phyloP scores from a whole-genome alignment of 2,329 filamentous ascomycete genomes.

The Emericellopsis cladophorae region DNA sequence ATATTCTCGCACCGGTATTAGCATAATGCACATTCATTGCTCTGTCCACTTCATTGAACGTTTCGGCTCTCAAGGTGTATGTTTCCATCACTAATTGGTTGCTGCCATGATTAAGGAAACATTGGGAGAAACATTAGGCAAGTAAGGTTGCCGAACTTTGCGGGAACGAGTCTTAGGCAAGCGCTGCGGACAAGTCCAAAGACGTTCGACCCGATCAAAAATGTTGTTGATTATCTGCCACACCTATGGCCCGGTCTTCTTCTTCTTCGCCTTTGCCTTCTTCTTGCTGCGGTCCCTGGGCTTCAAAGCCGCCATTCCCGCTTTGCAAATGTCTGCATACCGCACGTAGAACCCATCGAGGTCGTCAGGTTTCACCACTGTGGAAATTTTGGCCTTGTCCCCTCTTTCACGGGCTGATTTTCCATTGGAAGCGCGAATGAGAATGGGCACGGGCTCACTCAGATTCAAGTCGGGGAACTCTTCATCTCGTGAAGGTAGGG shows the following conservation, averaged over 20 bases:
- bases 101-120: too few species aligned
- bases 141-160: too few species aligned
- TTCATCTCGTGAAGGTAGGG: conserved; percentile 29
- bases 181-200: too few species aligned
- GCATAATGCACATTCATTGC: too few species aligned
- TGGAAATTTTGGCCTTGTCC: conserved; percentile 64
- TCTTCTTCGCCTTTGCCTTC: conserved; percentile 67
- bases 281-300: conserved; percentile 85
- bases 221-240: neutral
- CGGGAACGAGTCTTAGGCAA: too few species aligned
- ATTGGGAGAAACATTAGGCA: too few species aligned
- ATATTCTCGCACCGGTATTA: too few species aligned
- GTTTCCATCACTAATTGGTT: too few species aligned
- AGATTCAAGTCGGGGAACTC: conserved; percentile 48
- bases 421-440: conserved; percentile 78
- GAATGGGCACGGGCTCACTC: conserved; percentile 50
- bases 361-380: conserved; percentile 63
- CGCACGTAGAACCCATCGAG: conserved; percentile 69
- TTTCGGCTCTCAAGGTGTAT: too few species aligned
- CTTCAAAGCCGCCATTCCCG: conserved; percentile 36
- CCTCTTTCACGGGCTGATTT: conserved; percentile 46
- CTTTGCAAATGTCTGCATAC: conserved; percentile 58
- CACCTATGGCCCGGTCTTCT: conserved; percentile 26
- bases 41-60: too few species aligned
- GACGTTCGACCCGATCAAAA: neutral